Evolutionary conservation across 352 stramenopile genomes (phyloP), one percentile per base, ranked within the genome.

Genomic region (Phytopythium mirpurense): DNA sequence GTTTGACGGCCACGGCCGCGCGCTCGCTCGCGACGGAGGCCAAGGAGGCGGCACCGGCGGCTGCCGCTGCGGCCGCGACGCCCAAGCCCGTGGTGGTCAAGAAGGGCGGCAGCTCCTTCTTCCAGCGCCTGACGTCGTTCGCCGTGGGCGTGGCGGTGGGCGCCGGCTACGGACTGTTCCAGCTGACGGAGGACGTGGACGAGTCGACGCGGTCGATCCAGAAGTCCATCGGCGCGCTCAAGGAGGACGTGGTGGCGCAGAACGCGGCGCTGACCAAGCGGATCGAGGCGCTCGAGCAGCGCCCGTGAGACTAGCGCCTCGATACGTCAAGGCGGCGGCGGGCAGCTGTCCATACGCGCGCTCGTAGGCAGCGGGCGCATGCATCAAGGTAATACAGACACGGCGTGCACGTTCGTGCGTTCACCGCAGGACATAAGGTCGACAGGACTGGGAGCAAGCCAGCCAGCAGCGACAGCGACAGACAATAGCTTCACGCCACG

Each of bases 211-310:
- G 81, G 46, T 66, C 86, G 57, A 88, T 91, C 62, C 76, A 91
- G 63, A 68, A 58, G 59, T 67, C 75, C 32, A 73, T 89, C 60
- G 60, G 67, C 29, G 60, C 57, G 47, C 74, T 89, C 60, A 91
- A 85, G 78, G 72, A 62, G 53, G 77, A 88, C 44, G 72, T 88
- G 45, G 59, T 88, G 37, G 70, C 71, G 59, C 74, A 89, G 63
- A 89, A 91, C 60, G 67, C 59, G 12, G 68, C 72, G 54, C 74
- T 91, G n/a, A 60, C 55, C 38, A 89, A 89, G 75, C 72, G 81
- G 49, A 75, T 90, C 48, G 78, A 87, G 52, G 71, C 80, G 52
- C 70, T 88, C 26, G 81, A 91, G 72, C 84, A 86, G 72, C 67
- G 62, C 60, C 59, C 87, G 63, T 81, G 29, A 32, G 29, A n/a